Conservation (phyloP, 768 basidiomycete species). For the Boletellus emodensis region DNA sequence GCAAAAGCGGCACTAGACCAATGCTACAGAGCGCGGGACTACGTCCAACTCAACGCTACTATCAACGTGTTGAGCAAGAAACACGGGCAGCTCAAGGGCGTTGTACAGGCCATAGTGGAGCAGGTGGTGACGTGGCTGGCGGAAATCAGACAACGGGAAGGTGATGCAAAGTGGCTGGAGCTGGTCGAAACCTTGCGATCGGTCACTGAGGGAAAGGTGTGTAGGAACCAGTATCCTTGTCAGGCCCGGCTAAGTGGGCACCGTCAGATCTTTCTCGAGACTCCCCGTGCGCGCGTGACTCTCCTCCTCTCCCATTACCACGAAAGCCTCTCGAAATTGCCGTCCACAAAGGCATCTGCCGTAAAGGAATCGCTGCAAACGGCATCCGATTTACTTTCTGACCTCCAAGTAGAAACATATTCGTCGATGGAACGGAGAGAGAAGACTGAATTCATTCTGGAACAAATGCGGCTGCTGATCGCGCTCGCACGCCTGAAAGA, state of each 20-base stretch:
- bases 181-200: slow-evolving; percentile 83
- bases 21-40: slow-evolving; percentile 68
- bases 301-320: slow-evolving; percentile 81
- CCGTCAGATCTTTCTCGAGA: slow-evolving; percentile 89
- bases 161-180: slow-evolving; percentile 76
- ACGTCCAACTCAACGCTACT: slow-evolving; percentile 64
- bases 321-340: slow-evolving; percentile 56
- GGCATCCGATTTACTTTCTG: slow-evolving; percentile 88
- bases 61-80: slow-evolving; percentile 81
- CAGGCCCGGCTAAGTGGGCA: not conserved
- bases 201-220: slow-evolving; percentile 95
- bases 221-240: slow-evolving; percentile 16
- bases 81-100: slow-evolving; percentile 92
- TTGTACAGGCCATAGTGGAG: slow-evolving; percentile 90
- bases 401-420: slow-evolving; percentile 98
- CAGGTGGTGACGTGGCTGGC: slow-evolving; percentile 78
- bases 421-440: slow-evolving; percentile 97
- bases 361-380: slow-evolving; percentile 71
- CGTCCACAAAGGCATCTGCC: slow-evolving; percentile 36
- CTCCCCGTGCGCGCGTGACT: slow-evolving; percentile 92
- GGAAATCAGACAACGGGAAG: slow-evolving; percentile 63
- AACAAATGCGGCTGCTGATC: slow-evolving; percentile 92
- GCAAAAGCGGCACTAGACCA: slow-evolving; percentile 70
- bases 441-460: slow-evolving; percentile 97
- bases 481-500: slow-evolving; percentile 76